Percentiles rank a stretch among this genome's conserved stretches.
phyloP scores from a whole-genome alignment of 139 green algal species.

The Yamagishiella unicocca region DNA sequence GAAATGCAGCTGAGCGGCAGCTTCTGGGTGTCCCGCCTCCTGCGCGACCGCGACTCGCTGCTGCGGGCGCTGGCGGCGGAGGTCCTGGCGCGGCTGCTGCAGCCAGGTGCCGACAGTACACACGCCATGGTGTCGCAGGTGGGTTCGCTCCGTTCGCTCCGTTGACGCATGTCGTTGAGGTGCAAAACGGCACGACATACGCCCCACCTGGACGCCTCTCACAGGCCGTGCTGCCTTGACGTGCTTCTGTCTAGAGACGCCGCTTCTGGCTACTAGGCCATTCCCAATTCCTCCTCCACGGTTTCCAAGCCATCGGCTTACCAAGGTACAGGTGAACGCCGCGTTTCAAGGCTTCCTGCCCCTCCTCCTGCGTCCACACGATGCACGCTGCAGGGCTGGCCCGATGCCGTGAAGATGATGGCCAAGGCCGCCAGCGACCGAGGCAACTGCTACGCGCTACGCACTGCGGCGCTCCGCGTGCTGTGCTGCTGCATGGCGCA shows the following conservation, averaged over 20 bases:
- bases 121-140: constrained; percentile 57
- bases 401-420: constrained; percentile 50
- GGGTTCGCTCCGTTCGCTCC: no score
- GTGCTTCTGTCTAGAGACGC: no score
- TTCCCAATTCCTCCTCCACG: no score
- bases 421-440: constrained; percentile 37
- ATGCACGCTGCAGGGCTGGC: constrained; percentile 60
- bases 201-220: no score
- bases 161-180: no score
- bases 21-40: constrained; percentile 63
- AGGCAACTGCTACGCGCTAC: constrained; percentile 45
- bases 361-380: background rate
- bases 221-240: no score
- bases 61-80: constrained; percentile 39
- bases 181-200: background rate
- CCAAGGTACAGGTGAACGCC: no score
- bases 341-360: no score
- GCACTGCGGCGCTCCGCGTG: constrained; percentile 57
- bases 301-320: no score
- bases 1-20: constrained; percentile 56
- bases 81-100: constrained; percentile 52
- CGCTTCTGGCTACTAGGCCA: no score
- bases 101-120: constrained; percentile 45
- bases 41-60: constrained; percentile 47
- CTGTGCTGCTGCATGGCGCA: constrained; percentile 48